Evolutionary conservation across 1,284 basidiomycete genomes (phyloP), one percentile per base, ranked within the genome.

Genomic region (Trichosporon coremiiforme): DNA sequence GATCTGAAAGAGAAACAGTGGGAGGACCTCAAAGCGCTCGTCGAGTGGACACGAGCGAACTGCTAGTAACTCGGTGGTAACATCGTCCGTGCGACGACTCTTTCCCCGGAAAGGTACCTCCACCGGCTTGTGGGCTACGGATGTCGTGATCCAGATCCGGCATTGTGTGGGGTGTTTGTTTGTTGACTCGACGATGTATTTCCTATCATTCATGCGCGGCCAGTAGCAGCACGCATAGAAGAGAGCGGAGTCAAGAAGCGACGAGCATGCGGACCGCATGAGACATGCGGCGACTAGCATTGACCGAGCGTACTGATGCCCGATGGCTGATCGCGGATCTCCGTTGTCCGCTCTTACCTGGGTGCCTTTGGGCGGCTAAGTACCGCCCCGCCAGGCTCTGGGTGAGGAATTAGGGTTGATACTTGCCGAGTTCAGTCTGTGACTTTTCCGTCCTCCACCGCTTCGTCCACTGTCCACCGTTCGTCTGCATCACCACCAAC

Each of bases 11-110:
- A 75, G 68, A 66, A 66, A 63, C 82, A 83, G 68, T 83, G 80
- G 81, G 77, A 77, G 3, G 79, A 83, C 70, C 68, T 83, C 47
- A 78, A 77, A 69, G 68, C 66, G 68, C 55, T 83, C 6, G 78
- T 83, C 2, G 65, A 73, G 31, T 83, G 80, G 81, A 79, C 78
- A 22, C 72, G 78, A 66, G 76, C 75, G 70, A 77, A 81, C 62
- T 66, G 38, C 41, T 33, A 35, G 55, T 38, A 13, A 38, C 12
- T 13, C 36, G 10, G 36, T 25, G 25, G 25, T 25, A 25, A 25
- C 25, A 25, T 36, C 13, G 10, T 13, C 36, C 36, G 9, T 13
- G 3, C 9, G 36, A 38, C 36, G 12, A 38, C 10, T 38, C 36
- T 13, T 38, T 38, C 36, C 36, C 12, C 36, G 36, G 36, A 38